Conservation (phyloP, 176 grass and related monocot species). For the Phragmites australis region DNA sequence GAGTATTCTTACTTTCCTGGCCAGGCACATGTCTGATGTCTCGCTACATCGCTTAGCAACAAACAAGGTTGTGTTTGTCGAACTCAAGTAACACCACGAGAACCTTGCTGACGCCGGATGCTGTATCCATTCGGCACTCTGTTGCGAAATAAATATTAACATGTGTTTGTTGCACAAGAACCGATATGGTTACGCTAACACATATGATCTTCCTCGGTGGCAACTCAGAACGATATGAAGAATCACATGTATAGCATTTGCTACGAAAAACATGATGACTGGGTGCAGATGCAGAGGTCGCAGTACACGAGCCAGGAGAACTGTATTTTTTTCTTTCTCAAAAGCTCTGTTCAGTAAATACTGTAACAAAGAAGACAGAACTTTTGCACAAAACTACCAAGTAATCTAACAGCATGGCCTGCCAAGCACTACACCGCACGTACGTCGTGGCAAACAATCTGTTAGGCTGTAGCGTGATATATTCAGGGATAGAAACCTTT, state of each 20-base stretch:
- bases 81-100: not conserved
- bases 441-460: not conserved
- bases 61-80: not conserved
- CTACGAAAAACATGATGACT: not conserved
- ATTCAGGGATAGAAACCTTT: not conserved
- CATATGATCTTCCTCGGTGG: not conserved
- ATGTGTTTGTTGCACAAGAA: not conserved
- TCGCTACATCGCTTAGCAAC: not conserved
- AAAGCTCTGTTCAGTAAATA: not conserved
- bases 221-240: not conserved
- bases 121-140: conserved; percentile 25
- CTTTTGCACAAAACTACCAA: not conserved
- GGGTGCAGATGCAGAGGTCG: not conserved
- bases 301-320: not conserved
- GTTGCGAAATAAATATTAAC: not conserved
- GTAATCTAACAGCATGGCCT: not conserved
- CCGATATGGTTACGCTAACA: not conserved
- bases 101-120: conserved; percentile 19
- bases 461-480: not conserved
- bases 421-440: not conserved
- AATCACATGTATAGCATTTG: not conserved
- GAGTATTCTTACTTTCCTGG: not conserved
- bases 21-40: conserved; percentile 12
- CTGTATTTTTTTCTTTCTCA: too few relatives aligned
- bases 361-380: not conserved